Conservation (phyloP, 2,329 filamentous ascomycete species). For the Scytalidium lignicola region DNA sequence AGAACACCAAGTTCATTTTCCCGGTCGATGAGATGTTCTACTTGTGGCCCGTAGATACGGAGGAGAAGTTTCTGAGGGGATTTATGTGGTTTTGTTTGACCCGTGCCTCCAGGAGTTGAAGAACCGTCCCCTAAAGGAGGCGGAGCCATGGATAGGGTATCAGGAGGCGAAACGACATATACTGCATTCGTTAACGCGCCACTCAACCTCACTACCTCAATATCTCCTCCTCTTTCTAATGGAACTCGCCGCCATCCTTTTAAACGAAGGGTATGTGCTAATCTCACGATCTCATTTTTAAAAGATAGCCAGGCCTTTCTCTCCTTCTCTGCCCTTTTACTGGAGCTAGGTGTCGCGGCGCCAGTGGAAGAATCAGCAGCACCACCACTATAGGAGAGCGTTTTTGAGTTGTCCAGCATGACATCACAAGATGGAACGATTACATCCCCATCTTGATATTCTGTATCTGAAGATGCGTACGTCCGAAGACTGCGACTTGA, state of each 20-base stretch:
- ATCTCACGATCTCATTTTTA: slow-evolving; percentile 85
- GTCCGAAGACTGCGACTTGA: slow-evolving; percentile 14
- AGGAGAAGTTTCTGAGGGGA: slow-evolving; percentile 65
- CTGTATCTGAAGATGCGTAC: slow-evolving; percentile 73
- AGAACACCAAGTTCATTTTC: slow-evolving; percentile 86
- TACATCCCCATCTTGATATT: slow-evolving; percentile 74
- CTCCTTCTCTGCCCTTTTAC: slow-evolving; percentile 57
- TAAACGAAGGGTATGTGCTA: slow-evolving; percentile 81
- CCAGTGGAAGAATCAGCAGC: slow-evolving; percentile 30
- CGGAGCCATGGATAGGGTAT: slow-evolving; percentile 44
- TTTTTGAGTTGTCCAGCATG: slow-evolving; percentile 84
- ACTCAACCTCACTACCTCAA: slow-evolving; percentile 72
- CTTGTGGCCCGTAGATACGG: slow-evolving; percentile 89
- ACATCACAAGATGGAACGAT: slow-evolving; percentile 83
- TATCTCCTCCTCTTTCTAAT: slow-evolving; percentile 61
- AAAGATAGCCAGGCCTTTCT: slow-evolving; percentile 76
- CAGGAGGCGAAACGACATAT: slow-evolving; percentile 84
- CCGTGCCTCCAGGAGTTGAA: not conserved
- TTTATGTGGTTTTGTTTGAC: slow-evolving; percentile 19
- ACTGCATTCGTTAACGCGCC: slow-evolving; percentile 95
- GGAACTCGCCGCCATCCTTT: slow-evolving; percentile 89
- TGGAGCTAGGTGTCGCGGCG: slow-evolving; percentile 33
- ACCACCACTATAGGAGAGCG: slow-evolving; percentile 67
- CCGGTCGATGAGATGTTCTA: slow-evolving; percentile 91
- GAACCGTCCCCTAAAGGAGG: slow-evolving; percentile 34